Conservation (phyloP, 2,329 filamentous ascomycete species). For the Pestalotiopsis sp. region DNA sequence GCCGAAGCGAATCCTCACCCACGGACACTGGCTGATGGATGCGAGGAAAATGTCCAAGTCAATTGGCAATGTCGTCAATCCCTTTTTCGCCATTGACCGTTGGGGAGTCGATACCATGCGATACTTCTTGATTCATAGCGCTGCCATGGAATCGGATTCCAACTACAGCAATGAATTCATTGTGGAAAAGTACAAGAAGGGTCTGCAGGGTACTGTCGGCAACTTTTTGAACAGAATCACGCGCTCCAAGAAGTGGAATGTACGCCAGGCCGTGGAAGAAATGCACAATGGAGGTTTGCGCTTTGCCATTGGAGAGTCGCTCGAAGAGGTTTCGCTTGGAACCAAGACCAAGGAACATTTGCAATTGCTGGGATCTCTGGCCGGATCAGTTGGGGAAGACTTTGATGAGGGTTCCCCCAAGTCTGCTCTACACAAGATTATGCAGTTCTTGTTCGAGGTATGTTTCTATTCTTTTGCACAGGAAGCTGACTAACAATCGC, state of each 20-base stretch:
- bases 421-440: constrained; percentile 65
- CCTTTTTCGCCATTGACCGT: constrained; percentile 85
- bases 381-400: constrained; percentile 43
- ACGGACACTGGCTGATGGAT: constrained; percentile 95
- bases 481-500: constrained; percentile 10
- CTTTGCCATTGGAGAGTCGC: not conserved
- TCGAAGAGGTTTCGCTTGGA: constrained; percentile 17
- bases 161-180: constrained; percentile 84
- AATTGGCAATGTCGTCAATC: constrained; percentile 91
- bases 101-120: constrained; percentile 88
- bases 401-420: constrained; percentile 69
- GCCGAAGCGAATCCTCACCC: constrained; percentile 79
- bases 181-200: constrained; percentile 75
- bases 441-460: constrained; percentile 63
- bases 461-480: constrained; percentile 15
- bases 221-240: constrained; percentile 77
- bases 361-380: constrained; percentile 39
- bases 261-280: constrained; percentile 57
- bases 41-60: constrained; percentile 96
- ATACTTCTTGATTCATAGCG: constrained; percentile 83
- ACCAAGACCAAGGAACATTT: constrained; percentile 36
- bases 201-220: constrained; percentile 75
- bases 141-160: constrained; percentile 74
- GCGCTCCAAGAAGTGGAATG: constrained; percentile 69
- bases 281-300: constrained; percentile 5